These are phyloP conservation scores for Albophoma yamanashiensis DNA, from an alignment of 2,329 filamentous ascomycete species.

Conservation along the genomic window DNA sequence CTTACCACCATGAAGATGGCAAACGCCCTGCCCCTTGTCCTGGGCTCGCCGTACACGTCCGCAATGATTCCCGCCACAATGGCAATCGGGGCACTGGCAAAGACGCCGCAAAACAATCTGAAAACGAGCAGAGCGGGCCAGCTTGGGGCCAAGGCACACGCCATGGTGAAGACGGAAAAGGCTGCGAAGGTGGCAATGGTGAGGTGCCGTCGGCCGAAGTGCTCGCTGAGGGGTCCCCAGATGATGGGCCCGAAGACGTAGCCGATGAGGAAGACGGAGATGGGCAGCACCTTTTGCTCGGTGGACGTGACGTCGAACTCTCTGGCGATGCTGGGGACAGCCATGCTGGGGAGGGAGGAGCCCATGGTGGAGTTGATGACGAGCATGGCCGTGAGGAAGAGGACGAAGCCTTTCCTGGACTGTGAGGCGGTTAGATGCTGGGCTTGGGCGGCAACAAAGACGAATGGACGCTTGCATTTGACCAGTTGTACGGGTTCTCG, in stretches of 20 bases:
- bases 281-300: constrained; percentile 40
- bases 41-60: constrained; percentile 45
- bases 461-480: constrained; percentile 16
- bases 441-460: too few relatives aligned
- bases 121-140: constrained; percentile 44
- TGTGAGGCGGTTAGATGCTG: constrained; percentile 13
- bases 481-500: constrained; percentile 45
- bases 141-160: constrained; percentile 38
- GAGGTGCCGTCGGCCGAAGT: constrained; percentile 41
- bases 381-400: constrained; percentile 43
- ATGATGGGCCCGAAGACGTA: constrained; percentile 52
- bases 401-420: constrained; percentile 42
- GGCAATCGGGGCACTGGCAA: constrained; percentile 44
- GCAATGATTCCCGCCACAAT: constrained; percentile 52
- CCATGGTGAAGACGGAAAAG: constrained; percentile 39
- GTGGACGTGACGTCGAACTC: constrained; percentile 45
- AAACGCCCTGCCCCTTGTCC: constrained; percentile 46
- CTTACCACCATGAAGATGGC: constrained; percentile 51
- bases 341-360: constrained; percentile 53
- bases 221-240: constrained; percentile 56
- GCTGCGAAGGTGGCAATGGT: constrained; percentile 29
- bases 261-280: constrained; percentile 53
- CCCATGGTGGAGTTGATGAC: constrained; percentile 61
- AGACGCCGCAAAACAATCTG: constrained; percentile 37
- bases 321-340: constrained; percentile 43